Conservation (phyloP, 2,329 filamentous ascomycete species). For the Diaporthe ilicicola region DNA sequence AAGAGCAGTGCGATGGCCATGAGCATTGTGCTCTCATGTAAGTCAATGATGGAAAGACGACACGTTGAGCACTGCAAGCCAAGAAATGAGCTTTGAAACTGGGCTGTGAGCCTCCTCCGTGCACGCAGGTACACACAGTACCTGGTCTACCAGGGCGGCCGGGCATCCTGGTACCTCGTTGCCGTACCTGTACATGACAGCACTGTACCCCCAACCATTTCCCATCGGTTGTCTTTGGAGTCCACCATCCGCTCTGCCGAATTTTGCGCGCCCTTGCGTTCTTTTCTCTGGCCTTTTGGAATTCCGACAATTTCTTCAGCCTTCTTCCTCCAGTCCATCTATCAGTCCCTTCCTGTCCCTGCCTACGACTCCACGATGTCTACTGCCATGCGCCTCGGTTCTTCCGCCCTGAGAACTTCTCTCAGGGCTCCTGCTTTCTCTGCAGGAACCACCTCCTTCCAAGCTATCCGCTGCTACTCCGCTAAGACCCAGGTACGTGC, state of each 20-base stretch:
- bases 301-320: constrained; percentile 45
- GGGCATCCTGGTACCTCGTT: background rate
- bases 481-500: constrained; percentile 83
- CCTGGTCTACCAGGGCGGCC: background rate
- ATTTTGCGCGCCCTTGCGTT: constrained; percentile 36
- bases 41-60: background rate
- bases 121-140: background rate
- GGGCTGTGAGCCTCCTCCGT: constrained; percentile 11
- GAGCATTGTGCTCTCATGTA: background rate
- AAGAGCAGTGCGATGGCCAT: background rate
- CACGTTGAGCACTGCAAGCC: background rate
- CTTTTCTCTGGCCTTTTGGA: constrained; percentile 44
- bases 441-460: constrained; percentile 77
- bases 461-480: constrained; percentile 89
- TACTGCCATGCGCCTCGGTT: constrained; percentile 81
- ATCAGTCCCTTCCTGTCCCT: constrained; percentile 38
- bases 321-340: constrained; percentile 41
- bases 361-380: constrained; percentile 70
- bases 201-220: constrained; percentile 18
- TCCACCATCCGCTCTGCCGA: constrained; percentile 25
- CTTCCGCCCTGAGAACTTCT: constrained; percentile 82
- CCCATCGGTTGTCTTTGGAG: constrained; percentile 20
- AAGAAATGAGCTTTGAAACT: background rate
- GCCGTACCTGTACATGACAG: constrained; percentile 16
- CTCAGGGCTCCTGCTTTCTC: constrained; percentile 73